Evolutionary conservation across 2,329 filamentous ascomycete genomes (phyloP).

Genomic region (Lecanoromycetidae sp.): DNA sequence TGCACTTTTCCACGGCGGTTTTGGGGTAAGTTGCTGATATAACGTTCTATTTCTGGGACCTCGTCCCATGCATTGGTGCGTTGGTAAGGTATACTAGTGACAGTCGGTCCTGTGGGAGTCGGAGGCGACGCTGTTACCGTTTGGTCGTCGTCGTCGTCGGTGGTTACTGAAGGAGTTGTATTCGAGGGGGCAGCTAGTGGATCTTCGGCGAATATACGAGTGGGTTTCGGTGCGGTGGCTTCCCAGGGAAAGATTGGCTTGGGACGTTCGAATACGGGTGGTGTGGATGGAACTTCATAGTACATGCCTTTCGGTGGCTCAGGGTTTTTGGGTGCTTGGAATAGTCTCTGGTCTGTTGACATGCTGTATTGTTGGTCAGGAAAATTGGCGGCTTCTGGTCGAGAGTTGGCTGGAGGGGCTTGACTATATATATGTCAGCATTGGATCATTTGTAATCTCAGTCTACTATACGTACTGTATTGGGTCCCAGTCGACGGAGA

Average conservation of each 20-base stretch:
- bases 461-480: slow-evolving; percentile 36
- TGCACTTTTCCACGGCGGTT: slow-evolving; percentile 41
- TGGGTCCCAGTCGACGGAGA: slow-evolving; percentile 52
- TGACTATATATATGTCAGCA: slow-evolving; percentile 38
- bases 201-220: slow-evolving; percentile 35
- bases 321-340: slow-evolving; percentile 69
- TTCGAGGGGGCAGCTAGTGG: slow-evolving; percentile 18
- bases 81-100: slow-evolving; percentile 54
- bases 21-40: slow-evolving; percentile 66
- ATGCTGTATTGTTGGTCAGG: slow-evolving; percentile 69
- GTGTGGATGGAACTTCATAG: slow-evolving; percentile 60
- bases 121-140: slow-evolving; percentile 9
- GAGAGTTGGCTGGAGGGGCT: slow-evolving; percentile 51
- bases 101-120: slow-evolving; percentile 17
- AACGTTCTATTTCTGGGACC: slow-evolving; percentile 73
- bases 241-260: slow-evolving; percentile 89
- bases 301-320: slow-evolving; percentile 80
- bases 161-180: slow-evolving; percentile 15
- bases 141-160: slow-evolving; percentile 15
- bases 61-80: slow-evolving; percentile 86
- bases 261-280: slow-evolving; percentile 44
- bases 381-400: slow-evolving; percentile 76
- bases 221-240: slow-evolving; percentile 47
- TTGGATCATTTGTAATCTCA: neutral
- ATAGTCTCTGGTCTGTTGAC: slow-evolving; percentile 62